Evolutionary conservation across 208 protist genomes (phyloP), one percentile per base, ranked within the genome.

Genomic region (Trypanosoma scelopori): DNA sequence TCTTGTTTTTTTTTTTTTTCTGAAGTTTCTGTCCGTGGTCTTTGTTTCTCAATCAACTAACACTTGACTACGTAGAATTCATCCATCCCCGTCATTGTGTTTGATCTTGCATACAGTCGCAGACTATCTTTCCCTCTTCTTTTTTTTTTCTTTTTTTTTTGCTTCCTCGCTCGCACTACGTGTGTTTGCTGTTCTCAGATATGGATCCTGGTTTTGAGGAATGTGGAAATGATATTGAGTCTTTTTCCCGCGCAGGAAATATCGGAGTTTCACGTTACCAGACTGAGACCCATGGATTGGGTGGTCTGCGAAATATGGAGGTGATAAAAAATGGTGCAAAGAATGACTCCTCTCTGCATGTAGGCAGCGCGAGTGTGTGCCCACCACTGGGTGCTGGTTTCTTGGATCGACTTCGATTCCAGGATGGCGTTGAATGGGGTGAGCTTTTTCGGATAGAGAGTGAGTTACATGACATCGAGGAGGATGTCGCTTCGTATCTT

Each of bases 181-280:
- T n/a, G n/a, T n/a, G n/a, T n/a, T n/a, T n/a, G n/a, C n/a, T n/a
- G n/a, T n/a, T n/a, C 43, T 42, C 27, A 43, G 46, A 41, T 22
- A 70, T 70, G 64, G 15, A 62, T 70, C n/a, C 53, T 32, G 4
- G 5, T 39, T 51, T 56, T 41, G 64, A 70, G 35, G 55, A 47
- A 22, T 63, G 62, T 56, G 64, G 55, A 70, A 52, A 46, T 28
- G 45, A 16, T 30, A 22, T 48, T 56, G 20, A 48, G 23, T 20
- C 47, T 37, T 0, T n/a, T 53, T 16, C 23, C 9, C 18, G 50
- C 25, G 13, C 53, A 45, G 39, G 37, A 30, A 12, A 0, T 6
- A 6, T 1, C 12, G 45, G 46, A 25, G 30, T 63, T n/a, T 46
- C 52, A 20, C 47, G 23, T 43, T 70, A 55, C 30, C 37, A 63